phyloP scores from a whole-genome alignment of 345 rosid species.

The Brassica nigra region DNA sequence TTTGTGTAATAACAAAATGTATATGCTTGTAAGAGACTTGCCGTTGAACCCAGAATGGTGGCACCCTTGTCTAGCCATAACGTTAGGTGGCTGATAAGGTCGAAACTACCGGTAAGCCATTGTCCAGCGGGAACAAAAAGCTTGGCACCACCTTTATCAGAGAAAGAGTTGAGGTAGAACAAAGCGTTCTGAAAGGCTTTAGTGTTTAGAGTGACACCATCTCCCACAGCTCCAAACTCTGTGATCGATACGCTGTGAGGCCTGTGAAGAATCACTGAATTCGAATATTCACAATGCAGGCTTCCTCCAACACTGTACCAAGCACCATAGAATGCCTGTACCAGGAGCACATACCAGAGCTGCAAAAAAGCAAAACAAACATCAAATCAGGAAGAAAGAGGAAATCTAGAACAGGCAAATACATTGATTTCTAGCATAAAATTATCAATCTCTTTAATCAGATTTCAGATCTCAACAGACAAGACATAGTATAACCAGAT shows the following conservation, averaged over 20 bases:
- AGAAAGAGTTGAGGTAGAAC: conserved; percentile 92
- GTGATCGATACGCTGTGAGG: conserved; percentile 96
- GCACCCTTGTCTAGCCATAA: conserved; percentile 90
- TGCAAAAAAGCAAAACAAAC: conserved; percentile 46
- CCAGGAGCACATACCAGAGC: conserved; percentile 74
- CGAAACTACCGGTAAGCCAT: conserved; percentile 98
- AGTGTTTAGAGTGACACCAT: conserved; percentile 90
- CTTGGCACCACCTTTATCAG: conserved; percentile 98
- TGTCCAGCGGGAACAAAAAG: conserved; percentile 92
- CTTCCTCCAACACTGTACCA: conserved; percentile 53
- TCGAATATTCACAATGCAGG: conserved; percentile 55
- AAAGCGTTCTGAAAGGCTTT: conserved; percentile 98
- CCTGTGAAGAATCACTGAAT: conserved; percentile 50
- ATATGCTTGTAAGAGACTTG: conserved; percentile 41
- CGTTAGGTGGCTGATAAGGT: conserved; percentile 93
- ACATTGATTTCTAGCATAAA: neutral
- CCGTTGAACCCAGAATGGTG: conserved; percentile 88
- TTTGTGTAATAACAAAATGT: neutral
- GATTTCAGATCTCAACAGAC: conserved; percentile 32
- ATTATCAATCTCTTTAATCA: neutral
- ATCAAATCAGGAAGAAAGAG: conserved; percentile 21
- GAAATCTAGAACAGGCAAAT: neutral
- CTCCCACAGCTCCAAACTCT: conserved; percentile 99
- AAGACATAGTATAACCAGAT: conserved; percentile 13
- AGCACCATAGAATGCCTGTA: conserved; percentile 54